Base-by-base conservation (phyloP, 352 stramenopile species). In the Albugo laibachii region DNA sequence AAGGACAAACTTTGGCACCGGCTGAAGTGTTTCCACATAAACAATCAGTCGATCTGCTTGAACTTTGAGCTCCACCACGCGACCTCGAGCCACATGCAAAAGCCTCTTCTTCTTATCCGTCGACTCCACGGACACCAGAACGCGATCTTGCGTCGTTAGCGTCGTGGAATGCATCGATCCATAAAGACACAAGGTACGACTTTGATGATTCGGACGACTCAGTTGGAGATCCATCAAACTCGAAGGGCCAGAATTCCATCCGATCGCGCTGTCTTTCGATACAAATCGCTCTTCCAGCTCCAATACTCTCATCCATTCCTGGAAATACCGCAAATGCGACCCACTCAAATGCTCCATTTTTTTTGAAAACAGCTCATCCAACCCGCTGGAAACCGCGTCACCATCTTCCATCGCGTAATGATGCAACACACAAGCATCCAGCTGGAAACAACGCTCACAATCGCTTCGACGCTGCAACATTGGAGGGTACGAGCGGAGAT, bases 341-440 rank as follows among this genome's bases (percentile, higher is more conserved):
- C 68, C 59, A 14, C 31, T 46, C 19, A 89, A 61, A 53, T 89
- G 77, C 0, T 59, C 58, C 1, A 70, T 69, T 41, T 71, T 75
- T 14, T 54, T 31, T 11, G 65, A 57, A 48, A 89, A 89, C 3
- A 83, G 13, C 12, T 86, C 74, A 20, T 70, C 69, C 13, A 87
- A 60, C 5, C 59, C 77, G 52, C 74, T 85, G 2, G 72, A 83
- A 47, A 70, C 58, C 1, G 52, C 47, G 37, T 57, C 79, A 21
- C 82, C 80, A 44, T 80, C 78, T 43, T 93, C 80, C 0, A 77
- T 63, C 3, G 76, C 72, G 13, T 65, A 62, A 49, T 94, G 83
- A 48, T 89, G 70, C 18, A 93, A 52, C n/a, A 93, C 59, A 43
- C 83, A 94, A 47, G 92, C 80, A 39, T 86, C 55, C 13, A 71